phyloP scores from a whole-genome alignment of 345 rosid species.

The Turritis glabra region DNA sequence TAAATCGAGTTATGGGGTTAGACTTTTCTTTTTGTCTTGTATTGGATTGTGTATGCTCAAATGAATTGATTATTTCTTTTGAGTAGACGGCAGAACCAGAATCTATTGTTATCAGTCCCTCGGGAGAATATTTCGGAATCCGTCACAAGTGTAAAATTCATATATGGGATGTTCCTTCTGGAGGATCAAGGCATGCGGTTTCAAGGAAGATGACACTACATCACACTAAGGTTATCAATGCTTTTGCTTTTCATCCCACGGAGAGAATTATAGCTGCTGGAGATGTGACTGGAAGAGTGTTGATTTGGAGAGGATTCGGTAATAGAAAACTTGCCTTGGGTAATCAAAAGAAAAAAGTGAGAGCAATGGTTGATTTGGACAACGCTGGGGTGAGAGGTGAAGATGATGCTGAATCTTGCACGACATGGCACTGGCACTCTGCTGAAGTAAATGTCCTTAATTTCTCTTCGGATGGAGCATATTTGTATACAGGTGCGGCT shows the following conservation, averaged over 20 bases:
- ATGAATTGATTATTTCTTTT: conserved; percentile 15
- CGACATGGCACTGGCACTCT: conserved; percentile 94
- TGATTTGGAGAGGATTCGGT: conserved; percentile 90
- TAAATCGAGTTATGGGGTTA: neutral
- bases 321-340: conserved; percentile 46
- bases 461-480: conserved; percentile 95
- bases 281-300: conserved; percentile 88
- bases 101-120: conserved; percentile 59
- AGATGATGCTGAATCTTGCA: conserved; percentile 93
- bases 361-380: conserved; percentile 44
- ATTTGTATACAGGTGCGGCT: conserved; percentile 71
- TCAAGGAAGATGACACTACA: conserved; percentile 66
- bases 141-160: conserved; percentile 52
- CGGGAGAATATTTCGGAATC: conserved; percentile 68
- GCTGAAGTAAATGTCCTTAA: conserved; percentile 62
- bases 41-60: neutral
- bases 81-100: conserved; percentile 66
- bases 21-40: conserved; percentile 1
- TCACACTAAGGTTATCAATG: conserved; percentile 72
- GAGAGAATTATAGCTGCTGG: conserved; percentile 85
- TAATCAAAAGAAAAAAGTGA: conserved; percentile 35
- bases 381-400: conserved; percentile 85
- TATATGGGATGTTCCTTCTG: conserved; percentile 73
- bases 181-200: conserved; percentile 45
- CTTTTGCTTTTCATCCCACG: conserved; percentile 80